These are phyloP conservation scores for Phialemoniopsis sp. DNA, from an alignment of 2,329 filamentous ascomycete genomes.

Conservation along the genomic window DNA sequence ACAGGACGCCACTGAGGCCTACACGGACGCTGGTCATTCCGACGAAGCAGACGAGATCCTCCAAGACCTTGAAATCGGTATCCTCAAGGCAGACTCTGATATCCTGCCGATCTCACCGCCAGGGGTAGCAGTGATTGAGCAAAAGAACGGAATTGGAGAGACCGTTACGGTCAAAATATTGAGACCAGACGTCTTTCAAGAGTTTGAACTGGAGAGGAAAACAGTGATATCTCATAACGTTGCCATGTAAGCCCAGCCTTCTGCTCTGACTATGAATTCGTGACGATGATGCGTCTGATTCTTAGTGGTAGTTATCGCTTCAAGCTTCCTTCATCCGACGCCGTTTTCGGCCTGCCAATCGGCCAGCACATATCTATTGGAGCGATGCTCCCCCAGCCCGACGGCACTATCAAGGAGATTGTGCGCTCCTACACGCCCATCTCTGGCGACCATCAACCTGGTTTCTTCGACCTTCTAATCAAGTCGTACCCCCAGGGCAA, in stretches of 20 bases:
- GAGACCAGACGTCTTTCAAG: slow-evolving; percentile 82
- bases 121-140: too few relatives aligned
- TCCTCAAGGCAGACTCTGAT: too few relatives aligned
- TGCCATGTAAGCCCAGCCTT: slow-evolving; percentile 64
- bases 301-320: slow-evolving; percentile 73
- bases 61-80: too few relatives aligned
- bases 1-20: too few relatives aligned
- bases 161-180: too few relatives aligned
- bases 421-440: slow-evolving; percentile 91
- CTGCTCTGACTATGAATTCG: background rate
- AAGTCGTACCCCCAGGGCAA: slow-evolving; percentile 98
- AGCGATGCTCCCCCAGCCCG: slow-evolving; percentile 62
- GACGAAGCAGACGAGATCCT: too few relatives aligned
- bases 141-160: too few relatives aligned
- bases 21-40: too few relatives aligned
- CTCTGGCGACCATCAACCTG: slow-evolving; percentile 81
- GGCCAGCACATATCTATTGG: slow-evolving; percentile 98
- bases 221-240: slow-evolving; percentile 97
- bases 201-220: slow-evolving; percentile 92
- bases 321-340: slow-evolving; percentile 68
- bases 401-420: slow-evolving; percentile 76
- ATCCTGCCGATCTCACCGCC: too few relatives aligned
- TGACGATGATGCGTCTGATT: background rate
- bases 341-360: slow-evolving; percentile 92
- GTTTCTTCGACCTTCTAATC: slow-evolving; percentile 94